Percentiles rank a stretch among this genome's conserved stretches.
These are phyloP conservation scores for Beta corolliflora DNA, from an alignment of 179 eudicot species.

Conservation along the genomic window DNA sequence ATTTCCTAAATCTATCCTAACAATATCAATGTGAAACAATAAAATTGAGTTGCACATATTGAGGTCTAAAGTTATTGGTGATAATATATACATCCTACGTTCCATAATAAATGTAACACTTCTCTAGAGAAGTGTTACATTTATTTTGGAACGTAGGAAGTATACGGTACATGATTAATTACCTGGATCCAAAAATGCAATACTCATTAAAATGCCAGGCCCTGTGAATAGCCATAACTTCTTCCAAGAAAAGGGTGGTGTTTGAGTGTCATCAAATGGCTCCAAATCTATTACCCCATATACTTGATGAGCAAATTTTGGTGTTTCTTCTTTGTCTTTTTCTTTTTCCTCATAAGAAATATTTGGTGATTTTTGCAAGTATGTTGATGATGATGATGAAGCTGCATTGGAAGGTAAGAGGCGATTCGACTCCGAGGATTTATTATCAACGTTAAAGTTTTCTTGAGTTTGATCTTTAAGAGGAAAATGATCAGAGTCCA, in stretches of 20 bases:
- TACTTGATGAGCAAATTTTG: not conserved
- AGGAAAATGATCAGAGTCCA: constrained; percentile 20
- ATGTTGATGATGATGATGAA: constrained; percentile 9
- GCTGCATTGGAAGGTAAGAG: constrained; percentile 21
- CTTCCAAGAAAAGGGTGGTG: constrained; percentile 65
- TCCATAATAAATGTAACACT: too few species aligned
- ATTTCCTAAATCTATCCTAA: too few species aligned
- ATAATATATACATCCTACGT: too few species aligned
- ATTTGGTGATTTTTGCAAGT: not conserved
- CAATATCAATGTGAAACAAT: too few species aligned
- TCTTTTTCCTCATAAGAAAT: constrained; percentile 2
- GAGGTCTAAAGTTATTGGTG: too few species aligned
- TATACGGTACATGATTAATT: constrained; percentile 7
- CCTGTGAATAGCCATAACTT: constrained; percentile 83
- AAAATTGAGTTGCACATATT: too few species aligned
- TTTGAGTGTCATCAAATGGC: constrained; percentile 1
- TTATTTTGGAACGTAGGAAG: too few species aligned
- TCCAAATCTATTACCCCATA: constrained; percentile 7
- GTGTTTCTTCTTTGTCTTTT: not conserved
- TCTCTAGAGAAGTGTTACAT: too few species aligned
- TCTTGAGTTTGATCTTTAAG: not conserved
- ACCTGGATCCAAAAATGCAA: constrained; percentile 86
- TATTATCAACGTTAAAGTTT: not conserved
- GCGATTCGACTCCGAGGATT: constrained; percentile 10
- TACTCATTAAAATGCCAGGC: constrained; percentile 84